These are phyloP conservation scores for Suaeda aralocaspica DNA, from an alignment of 148 eudicot genomes.

Conservation along the genomic window DNA sequence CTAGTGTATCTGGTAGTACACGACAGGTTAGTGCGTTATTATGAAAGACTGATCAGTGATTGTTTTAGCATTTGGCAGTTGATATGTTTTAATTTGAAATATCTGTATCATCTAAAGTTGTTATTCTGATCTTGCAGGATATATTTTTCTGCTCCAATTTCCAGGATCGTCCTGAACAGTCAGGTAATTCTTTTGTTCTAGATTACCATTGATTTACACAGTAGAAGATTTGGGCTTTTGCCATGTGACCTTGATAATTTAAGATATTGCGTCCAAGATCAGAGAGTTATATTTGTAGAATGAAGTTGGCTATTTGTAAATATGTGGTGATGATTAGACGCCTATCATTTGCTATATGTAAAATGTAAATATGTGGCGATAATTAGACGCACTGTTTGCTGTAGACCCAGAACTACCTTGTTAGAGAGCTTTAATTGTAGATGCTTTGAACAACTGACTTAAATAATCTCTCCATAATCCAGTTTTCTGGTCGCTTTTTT, in stretches of 20 bases:
- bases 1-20: constrained; percentile 33
- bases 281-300: too few species aligned
- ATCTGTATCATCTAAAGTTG: constrained; percentile 6
- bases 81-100: constrained; percentile 1
- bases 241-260: too few species aligned
- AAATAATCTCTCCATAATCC: constrained; percentile 28
- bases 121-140: constrained; percentile 44
- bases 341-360: too few species aligned
- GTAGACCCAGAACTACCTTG: too few species aligned
- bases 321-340: too few species aligned
- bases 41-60: not conserved
- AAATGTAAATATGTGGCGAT: too few species aligned
- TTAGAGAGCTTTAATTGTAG: too few species aligned
- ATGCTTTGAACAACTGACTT: not conserved
- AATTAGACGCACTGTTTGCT: too few species aligned
- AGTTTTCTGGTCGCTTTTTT: constrained; percentile 81
- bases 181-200: constrained; percentile 41
- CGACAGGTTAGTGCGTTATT: constrained; percentile 48
- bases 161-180: constrained; percentile 50
- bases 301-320: too few species aligned
- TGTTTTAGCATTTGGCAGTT: not conserved
- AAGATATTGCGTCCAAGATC: too few species aligned
- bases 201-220: too few species aligned
- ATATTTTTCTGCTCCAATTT: constrained; percentile 51
- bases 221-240: too few species aligned